phyloP scores from a whole-genome alignment of 805 yeast genomes.

The Clavispora fructus region DNA sequence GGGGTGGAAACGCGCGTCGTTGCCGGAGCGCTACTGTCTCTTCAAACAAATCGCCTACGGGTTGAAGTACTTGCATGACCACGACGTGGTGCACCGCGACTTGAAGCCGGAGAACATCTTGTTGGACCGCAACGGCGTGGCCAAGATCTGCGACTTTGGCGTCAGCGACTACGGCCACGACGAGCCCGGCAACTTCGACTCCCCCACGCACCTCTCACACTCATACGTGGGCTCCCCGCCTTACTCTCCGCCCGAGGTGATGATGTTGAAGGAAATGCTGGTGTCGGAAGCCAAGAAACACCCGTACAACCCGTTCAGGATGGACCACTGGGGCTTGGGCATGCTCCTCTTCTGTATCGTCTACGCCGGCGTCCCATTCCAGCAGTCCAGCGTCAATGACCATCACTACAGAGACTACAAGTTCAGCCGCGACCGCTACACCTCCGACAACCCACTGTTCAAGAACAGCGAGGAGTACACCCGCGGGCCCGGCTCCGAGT shows the following conservation, averaged over 20 bases:
- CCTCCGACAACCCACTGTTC: constrained; percentile 43
- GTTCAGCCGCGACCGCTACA: constrained; percentile 39
- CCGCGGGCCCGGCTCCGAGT: constrained; percentile 68
- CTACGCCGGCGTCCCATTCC: constrained; percentile 57
- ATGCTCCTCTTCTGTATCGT: constrained; percentile 58
- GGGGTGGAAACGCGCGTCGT: constrained; percentile 53
- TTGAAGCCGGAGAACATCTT: constrained; percentile 71
- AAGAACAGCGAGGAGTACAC: constrained; percentile 38
- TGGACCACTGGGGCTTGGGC: constrained; percentile 75
- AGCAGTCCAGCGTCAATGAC: constrained; percentile 43
- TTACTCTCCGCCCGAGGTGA: constrained; percentile 74
- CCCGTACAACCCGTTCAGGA: constrained; percentile 58
- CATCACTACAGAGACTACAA: constrained; percentile 52
- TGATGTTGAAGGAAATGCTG: constrained; percentile 40
- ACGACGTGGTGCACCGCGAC: constrained; percentile 68
- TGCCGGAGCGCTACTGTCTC: constrained; percentile 54
- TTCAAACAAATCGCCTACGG: constrained; percentile 68
- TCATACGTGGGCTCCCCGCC: constrained; percentile 76
- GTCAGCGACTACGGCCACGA: constrained; percentile 62
- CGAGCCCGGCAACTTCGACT: constrained; percentile 43
- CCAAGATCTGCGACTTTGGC: constrained; percentile 73
- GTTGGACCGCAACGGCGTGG: constrained; percentile 53
- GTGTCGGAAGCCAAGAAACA: constrained; percentile 28
- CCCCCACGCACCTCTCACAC: constrained; percentile 35
- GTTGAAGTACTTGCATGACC: constrained; percentile 54